A percentile compares a stretch with the other conserved stretches of the same genome.
These are phyloP conservation scores for Ananas comosus DNA, from an alignment of 176 grass and related monocot genomes.

Conservation along the genomic window DNA sequence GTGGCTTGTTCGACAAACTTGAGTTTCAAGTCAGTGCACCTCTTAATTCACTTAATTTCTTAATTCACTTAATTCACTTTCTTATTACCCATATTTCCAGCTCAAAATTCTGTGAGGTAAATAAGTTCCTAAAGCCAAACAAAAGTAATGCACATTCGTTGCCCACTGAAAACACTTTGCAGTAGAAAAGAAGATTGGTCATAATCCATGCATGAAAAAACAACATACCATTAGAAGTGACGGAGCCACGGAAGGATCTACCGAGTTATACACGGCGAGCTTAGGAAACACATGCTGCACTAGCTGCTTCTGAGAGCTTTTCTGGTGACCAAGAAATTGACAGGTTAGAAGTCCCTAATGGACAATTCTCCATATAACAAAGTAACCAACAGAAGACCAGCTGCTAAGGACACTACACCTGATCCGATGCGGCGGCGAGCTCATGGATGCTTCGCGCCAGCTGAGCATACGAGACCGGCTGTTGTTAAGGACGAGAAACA, in stretches of 20 bases:
- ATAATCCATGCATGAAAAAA: neutral
- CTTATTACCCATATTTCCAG: too few species aligned
- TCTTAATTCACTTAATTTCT: too few species aligned
- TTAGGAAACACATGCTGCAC: conserved; percentile 90
- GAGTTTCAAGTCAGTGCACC: too few species aligned
- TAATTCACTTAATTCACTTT: too few species aligned
- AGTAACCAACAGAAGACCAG: conserved; percentile 11
- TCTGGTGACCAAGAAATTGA: conserved; percentile 36
- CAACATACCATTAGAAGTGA: conserved; percentile 88
- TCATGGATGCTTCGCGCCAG: conserved; percentile 96
- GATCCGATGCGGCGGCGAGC: conserved; percentile 84
- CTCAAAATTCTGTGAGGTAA: neutral
- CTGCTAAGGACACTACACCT: conserved; percentile 36
- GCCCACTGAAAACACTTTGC: neutral
- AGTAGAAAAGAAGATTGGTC: neutral
- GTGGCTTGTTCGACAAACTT: too few species aligned
- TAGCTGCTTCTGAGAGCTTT: conserved; percentile 93
- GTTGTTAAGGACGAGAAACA: conserved; percentile 8
- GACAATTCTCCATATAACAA: conserved; percentile 19
- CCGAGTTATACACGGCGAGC: conserved; percentile 98
- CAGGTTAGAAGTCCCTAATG: neutral
- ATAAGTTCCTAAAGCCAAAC: neutral
- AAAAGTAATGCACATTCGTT: neutral
- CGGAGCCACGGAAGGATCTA: conserved; percentile 97
- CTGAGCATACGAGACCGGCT: conserved; percentile 94